Conservation (phyloP, 2,329 filamentous ascomycete genomes). For the Aotearoamyces nothofagi region DNA sequence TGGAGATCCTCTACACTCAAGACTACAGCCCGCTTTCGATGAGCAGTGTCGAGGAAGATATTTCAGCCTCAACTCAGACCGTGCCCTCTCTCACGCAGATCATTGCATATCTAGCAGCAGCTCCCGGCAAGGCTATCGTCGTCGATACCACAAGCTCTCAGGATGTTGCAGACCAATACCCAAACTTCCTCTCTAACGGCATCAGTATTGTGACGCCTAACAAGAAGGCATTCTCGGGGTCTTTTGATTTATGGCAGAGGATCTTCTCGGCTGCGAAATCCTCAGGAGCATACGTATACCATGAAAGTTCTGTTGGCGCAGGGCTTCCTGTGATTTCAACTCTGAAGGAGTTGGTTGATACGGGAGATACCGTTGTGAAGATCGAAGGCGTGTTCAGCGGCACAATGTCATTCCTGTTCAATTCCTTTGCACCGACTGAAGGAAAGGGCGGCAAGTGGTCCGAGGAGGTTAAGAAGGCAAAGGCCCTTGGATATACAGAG, state of each 20-base stretch:
- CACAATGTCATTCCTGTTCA: slow-evolving; percentile 97
- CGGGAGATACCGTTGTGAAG: slow-evolving; percentile 78
- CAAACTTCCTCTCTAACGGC: slow-evolving; percentile 62
- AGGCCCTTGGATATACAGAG: slow-evolving; percentile 84
- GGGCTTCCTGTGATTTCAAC: slow-evolving; percentile 90
- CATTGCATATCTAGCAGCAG: slow-evolving; percentile 60
- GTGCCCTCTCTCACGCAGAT: slow-evolving; percentile 56
- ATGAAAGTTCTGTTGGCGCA: slow-evolving; percentile 88
- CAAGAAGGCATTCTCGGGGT: slow-evolving; percentile 92
- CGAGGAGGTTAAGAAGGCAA: slow-evolving; percentile 80
- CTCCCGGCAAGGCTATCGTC: slow-evolving; percentile 65
- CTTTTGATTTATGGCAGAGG: slow-evolving; percentile 67
- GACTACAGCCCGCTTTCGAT: slow-evolving; percentile 56
- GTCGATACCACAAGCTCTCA: slow-evolving; percentile 95
- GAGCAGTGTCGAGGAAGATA: slow-evolving; percentile 42
- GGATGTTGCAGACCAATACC: slow-evolving; percentile 71
- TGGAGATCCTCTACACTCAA: slow-evolving; percentile 61
- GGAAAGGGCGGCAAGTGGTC: slow-evolving; percentile 73
- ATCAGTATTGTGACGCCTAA: slow-evolving; percentile 92
- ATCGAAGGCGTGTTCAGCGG: slow-evolving; percentile 97
- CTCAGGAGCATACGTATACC: slow-evolving; percentile 72
- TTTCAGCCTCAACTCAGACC: slow-evolving; percentile 46
- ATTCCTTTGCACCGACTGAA: slow-evolving; percentile 77
- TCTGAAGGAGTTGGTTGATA: slow-evolving; percentile 84
- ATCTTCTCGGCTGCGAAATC: slow-evolving; percentile 64